Evolutionary conservation across 306 rosid genomes (phyloP), one percentile per base, ranked within the genome.

Genomic region (Bauhinia variegata): DNA sequence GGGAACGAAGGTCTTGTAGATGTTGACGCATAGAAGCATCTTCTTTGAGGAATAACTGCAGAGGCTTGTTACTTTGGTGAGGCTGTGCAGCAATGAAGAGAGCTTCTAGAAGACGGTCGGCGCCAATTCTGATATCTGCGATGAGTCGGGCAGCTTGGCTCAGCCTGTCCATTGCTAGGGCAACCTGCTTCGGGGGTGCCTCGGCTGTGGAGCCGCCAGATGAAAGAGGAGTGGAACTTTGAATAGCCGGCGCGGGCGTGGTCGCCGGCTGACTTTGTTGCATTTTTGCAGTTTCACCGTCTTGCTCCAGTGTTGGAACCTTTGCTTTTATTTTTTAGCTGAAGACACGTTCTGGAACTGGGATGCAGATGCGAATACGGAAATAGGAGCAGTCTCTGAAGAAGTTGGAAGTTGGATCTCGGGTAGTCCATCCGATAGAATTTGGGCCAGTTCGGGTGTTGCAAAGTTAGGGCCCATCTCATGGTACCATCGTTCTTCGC

Each of bases 121-220:
- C 97, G 43, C 98, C 96, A 43, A 92, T 86, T 75, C 96, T 78
- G 55, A 89, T 78, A 65, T 89, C 96, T 2, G 96, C 96, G 46
- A 89, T 87, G 54, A 87, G 85, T 28, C 98, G 88, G 8, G 86
- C 93, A 37, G 93, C 96, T 65, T 89, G 77, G 19, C 88, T 79
- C n/a, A 92, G 91, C 58, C 96, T 73, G 33, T 89, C 93, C 93
- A 92, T 87, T 23, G 98, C 96, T 16, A 68, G 77, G 16, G 97
- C 96, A 39, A 88, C 98, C 86, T 84, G 96, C 88, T 89, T 93
- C 38, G 97, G 98, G 60, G 96, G 97, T 41, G 95, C 98, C 81
- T 89, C 98, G 39, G 76, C 80, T 54, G 71, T 42, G 43, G 67
- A 16, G 16, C 67, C 80, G 36, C 78, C 79, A 5, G 86, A 56